These are phyloP conservation scores for Telopea speciosissima DNA, from an alignment of 177 flowering plant species.

Conservation along the genomic window DNA sequence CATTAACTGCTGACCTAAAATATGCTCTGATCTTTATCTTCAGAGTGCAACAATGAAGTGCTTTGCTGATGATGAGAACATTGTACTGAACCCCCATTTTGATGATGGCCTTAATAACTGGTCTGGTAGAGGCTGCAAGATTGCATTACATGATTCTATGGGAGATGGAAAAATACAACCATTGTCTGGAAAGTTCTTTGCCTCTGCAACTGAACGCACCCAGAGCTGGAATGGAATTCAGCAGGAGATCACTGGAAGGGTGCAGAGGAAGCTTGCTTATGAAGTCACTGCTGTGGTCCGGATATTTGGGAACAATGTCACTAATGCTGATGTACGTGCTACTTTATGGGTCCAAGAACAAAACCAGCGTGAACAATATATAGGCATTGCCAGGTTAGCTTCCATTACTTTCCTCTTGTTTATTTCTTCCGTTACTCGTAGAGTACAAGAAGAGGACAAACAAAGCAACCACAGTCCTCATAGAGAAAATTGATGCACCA, in stretches of 20 bases:
- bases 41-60: constrained; percentile 20
- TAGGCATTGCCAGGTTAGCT: constrained; percentile 72
- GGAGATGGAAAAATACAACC: constrained; percentile 80
- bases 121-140: constrained; percentile 87
- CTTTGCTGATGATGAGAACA: constrained; percentile 45
- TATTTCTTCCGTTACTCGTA: too few species aligned
- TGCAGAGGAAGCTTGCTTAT: constrained; percentile 79
- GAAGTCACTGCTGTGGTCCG: constrained; percentile 69
- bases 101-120: constrained; percentile 81
- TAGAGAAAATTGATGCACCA: too few species aligned
- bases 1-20: not conserved
- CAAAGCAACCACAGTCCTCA: too few species aligned
- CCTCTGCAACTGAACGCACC: constrained; percentile 69
- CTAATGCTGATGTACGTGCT: constrained; percentile 50
- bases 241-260: constrained; percentile 88
- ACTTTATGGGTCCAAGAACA: constrained; percentile 80
- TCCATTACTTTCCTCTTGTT: constrained; percentile 1
- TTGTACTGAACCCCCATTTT: constrained; percentile 73
- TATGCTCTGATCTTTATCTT: constrained; percentile 1
- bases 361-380: constrained; percentile 73
- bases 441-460: too few species aligned
- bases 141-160: constrained; percentile 65
- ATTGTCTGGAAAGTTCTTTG: constrained; percentile 64
- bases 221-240: constrained; percentile 94
- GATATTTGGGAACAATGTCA: constrained; percentile 61